A percentile compares a stretch with the other conserved stretches of the same genome.
Conservation (phyloP, 352 stramenopile genomes). For the Phytopythium ostracodes region DNA sequence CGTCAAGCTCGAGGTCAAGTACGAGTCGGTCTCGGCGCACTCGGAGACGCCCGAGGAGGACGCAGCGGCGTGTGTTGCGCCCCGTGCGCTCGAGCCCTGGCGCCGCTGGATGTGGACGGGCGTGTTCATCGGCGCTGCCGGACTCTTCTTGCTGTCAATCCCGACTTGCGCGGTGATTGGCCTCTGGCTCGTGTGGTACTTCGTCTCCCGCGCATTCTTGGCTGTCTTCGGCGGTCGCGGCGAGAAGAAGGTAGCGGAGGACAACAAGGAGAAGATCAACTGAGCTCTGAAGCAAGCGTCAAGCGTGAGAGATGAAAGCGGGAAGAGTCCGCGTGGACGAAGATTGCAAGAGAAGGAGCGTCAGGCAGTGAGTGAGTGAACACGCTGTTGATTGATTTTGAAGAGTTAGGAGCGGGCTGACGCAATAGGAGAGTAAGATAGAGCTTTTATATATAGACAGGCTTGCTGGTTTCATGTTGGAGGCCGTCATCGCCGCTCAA, state of each 20-base stretch:
- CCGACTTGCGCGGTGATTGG: slow-evolving; percentile 45
- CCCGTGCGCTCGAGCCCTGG: slow-evolving; percentile 31
- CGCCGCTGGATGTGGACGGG: slow-evolving; percentile 35
- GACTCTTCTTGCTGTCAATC: slow-evolving; percentile 45
- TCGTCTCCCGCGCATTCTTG: slow-evolving; percentile 32
- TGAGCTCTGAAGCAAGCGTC: not conserved
- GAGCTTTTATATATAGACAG: not conserved
- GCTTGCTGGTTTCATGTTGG: not conserved
- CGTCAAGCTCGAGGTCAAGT: slow-evolving; percentile 66
- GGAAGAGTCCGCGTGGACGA: not conserved
- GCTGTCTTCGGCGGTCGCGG: slow-evolving; percentile 6
- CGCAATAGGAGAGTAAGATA: not conserved
- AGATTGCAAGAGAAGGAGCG: not conserved
- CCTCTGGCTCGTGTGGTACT: slow-evolving; percentile 63
- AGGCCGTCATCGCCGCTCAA: not conserved
- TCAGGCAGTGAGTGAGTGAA: not conserved
- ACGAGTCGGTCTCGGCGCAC: slow-evolving; percentile 36
- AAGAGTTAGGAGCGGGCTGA: not conserved
- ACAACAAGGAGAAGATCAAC: slow-evolving; percentile 30
- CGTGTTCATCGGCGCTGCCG: slow-evolving; percentile 30
- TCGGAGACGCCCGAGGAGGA: slow-evolving; percentile 43
- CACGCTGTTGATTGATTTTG: not conserved
- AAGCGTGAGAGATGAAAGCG: not conserved
- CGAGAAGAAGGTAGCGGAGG: slow-evolving; percentile 6
- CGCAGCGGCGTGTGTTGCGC: slow-evolving; percentile 36